phyloP scores from a whole-genome alignment of 768 basidiomycete genomes.

The Melanogaster broomeanus region DNA sequence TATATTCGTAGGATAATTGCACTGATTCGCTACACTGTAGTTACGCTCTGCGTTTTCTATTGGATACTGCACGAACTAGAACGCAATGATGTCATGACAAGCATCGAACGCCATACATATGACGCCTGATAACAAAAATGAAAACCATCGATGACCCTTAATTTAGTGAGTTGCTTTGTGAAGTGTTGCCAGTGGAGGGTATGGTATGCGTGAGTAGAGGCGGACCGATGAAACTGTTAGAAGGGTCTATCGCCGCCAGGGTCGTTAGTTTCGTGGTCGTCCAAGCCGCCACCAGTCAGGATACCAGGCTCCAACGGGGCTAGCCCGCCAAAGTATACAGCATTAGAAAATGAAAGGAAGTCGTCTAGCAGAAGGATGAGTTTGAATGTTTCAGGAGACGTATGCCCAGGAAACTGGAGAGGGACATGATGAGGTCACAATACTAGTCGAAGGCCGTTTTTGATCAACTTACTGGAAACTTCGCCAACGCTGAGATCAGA shows the following conservation, averaged over 20 bases:
- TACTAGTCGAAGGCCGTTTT: neutral
- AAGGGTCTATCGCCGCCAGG: constrained; percentile 43
- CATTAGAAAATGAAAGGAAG: constrained; percentile 12
- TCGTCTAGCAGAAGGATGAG: constrained; percentile 4
- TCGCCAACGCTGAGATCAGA: constrained; percentile 50
- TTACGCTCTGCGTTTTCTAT: constrained; percentile 15
- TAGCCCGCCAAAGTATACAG: constrained; percentile 13
- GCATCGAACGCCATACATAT: constrained; percentile 11
- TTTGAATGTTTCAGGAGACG: constrained; percentile 4
- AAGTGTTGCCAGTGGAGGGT: constrained; percentile 13
- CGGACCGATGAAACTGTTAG: constrained; percentile 19
- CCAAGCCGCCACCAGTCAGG: constrained; percentile 8
- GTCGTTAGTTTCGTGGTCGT: constrained; percentile 40
- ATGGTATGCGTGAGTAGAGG: constrained; percentile 20
- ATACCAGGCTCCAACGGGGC: constrained; percentile 17
- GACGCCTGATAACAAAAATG: constrained; percentile 19
- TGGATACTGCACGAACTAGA: constrained; percentile 1
- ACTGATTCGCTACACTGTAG: neutral
- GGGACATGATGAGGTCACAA: neutral
- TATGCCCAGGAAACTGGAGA: constrained; percentile 32
- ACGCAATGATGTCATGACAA: constrained; percentile 8
- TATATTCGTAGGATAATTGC: neutral
- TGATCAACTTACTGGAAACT: constrained; percentile 52
- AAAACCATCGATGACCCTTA: neutral
- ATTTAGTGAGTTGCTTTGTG: constrained; percentile 2